Evolutionary conservation across 108 stramenopile genomes (phyloP), one percentile per base, ranked within the genome.

Genomic region (Stephanodiscus minutulus): DNA sequence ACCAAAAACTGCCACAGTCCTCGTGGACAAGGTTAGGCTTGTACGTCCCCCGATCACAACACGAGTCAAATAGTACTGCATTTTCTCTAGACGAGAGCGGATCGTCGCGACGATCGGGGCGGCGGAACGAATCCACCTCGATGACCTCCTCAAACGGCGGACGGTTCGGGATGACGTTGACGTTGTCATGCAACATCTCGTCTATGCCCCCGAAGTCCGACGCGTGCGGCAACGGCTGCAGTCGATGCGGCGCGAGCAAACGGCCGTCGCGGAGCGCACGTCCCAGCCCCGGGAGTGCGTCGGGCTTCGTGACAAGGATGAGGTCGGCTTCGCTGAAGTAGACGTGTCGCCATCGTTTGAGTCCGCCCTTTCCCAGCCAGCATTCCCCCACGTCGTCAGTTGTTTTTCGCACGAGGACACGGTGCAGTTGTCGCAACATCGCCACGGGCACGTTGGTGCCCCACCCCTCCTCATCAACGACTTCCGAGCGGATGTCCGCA

Each of bases 291-390:
- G 54, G 61, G 7, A 82, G 29, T 3, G 77, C 56, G 22, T 53
- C 33, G 22, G 64, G 44, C 18, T 81, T 52, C 15, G 76, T 70
- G 15, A 77, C 55, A 5, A 83, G 61, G 15, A 86, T 50, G 43
- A 55, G 46, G 69, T 83, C 85, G 3, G 82, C 68, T 70, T 86
- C 85, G 25, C 82, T 78, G 9, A 83, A 54, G 52, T 69, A 83
- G 9, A 83, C 54, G 36, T 83, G 82, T 44, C 76, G 69, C 76
- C 79, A 86, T 20, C 68, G 43, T 15, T 8, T 41, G 29, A 22
- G n/a, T 6, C 4, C 20, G 3, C 28, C 48, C 28, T 7, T 28
- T 64, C 82, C 82, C 17, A 83, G 36, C 85, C 79, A 83, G 28
- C 63, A 47, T 10, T 61, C 3, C 22, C 11, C 13, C 29, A 54